Conservation (phyloP, 2,329 filamentous ascomycete species). For the Monilinia laxa region DNA sequence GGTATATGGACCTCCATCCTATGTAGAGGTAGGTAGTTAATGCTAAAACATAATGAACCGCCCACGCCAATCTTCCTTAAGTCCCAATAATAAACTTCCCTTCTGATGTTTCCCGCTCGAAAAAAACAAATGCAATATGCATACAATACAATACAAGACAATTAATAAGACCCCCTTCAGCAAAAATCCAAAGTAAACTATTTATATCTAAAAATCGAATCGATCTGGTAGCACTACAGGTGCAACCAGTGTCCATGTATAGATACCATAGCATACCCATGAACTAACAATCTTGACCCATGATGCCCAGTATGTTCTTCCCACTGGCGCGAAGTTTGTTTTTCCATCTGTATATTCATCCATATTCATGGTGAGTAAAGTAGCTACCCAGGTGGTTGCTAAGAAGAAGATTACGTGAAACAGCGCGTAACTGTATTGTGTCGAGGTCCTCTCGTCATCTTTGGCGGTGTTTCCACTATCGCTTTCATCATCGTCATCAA, state of each 20-base stretch:
- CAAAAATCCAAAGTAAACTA: background rate
- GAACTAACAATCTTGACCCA: conserved; percentile 99
- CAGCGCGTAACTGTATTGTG: conserved; percentile 93
- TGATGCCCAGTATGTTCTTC: conserved; percentile 92
- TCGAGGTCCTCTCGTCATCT: conserved; percentile 85
- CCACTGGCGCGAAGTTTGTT: conserved; percentile 88
- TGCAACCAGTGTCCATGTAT: conserved; percentile 88
- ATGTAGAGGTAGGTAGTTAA: background rate
- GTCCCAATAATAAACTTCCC: background rate
- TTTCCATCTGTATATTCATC: conserved; percentile 61
- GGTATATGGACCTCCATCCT: background rate
- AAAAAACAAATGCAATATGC: conserved; percentile 20
- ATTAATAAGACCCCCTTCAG: background rate
- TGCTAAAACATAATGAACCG: background rate
- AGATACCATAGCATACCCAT: conserved; percentile 95
- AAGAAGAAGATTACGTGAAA: conserved; percentile 99
- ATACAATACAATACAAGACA: conserved; percentile 15
- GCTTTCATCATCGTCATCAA: conserved; percentile 67
- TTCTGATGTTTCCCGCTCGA: background rate
- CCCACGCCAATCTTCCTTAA: conserved; percentile 1
- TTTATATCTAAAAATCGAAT: conserved; percentile 53
- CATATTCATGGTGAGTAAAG: conserved; percentile 78
- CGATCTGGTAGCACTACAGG: conserved; percentile 82
- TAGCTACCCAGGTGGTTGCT: conserved; percentile 93
- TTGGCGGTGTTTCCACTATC: conserved; percentile 60